Conservation (phyloP, 1,139 yeast species). For the Saccharomyces pastorianus region DNA sequence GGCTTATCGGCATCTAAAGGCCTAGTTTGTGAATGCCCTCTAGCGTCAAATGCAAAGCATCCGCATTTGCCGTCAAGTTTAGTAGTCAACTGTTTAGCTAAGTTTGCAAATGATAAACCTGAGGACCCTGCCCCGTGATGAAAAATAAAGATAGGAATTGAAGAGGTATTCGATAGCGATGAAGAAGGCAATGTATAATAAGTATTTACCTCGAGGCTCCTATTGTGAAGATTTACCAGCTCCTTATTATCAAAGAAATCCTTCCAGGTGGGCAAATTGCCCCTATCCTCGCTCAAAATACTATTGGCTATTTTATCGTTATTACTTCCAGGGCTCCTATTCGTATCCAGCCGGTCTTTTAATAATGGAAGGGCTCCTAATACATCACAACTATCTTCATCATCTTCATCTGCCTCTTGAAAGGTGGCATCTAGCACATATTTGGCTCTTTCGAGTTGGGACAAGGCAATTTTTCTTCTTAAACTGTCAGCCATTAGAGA, state of each 20-base stretch:
- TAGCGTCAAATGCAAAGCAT: slow-evolving; percentile 60
- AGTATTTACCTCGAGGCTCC: slow-evolving; percentile 41
- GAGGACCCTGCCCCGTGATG: slow-evolving; percentile 97
- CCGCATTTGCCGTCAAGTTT: slow-evolving; percentile 37
- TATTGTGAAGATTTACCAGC: slow-evolving; percentile 18
- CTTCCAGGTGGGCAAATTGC: slow-evolving; percentile 32
- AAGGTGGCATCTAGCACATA: slow-evolving; percentile 1
- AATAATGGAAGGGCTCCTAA: slow-evolving; percentile 10
- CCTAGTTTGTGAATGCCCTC: slow-evolving; percentile 72
- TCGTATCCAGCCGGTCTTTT: neutral
- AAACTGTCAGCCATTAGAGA: slow-evolving; percentile 11
- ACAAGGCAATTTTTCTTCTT: slow-evolving; percentile 14
- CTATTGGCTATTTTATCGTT: neutral
- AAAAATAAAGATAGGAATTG: slow-evolving; percentile 52
- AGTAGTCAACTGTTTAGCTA: slow-evolving; percentile 36
- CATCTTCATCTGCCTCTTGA: slow-evolving; percentile 3
- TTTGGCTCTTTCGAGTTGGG: slow-evolving; percentile 11
- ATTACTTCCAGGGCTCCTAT: neutral
- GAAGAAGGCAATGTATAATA: slow-evolving; percentile 50
- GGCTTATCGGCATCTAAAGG: slow-evolving; percentile 25
- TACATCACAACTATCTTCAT: slow-evolving; percentile 6
- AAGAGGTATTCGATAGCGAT: slow-evolving; percentile 24
- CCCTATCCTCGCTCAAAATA: neutral
- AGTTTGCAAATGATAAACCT: slow-evolving; percentile 62
- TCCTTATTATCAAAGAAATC: slow-evolving; percentile 36